Percentiles rank a stretch among this genome's conserved stretches.
Evolutionary conservation across 1,139 yeast species (phyloP).

Genomic region (Nakaseomyces bracarensis): DNA sequence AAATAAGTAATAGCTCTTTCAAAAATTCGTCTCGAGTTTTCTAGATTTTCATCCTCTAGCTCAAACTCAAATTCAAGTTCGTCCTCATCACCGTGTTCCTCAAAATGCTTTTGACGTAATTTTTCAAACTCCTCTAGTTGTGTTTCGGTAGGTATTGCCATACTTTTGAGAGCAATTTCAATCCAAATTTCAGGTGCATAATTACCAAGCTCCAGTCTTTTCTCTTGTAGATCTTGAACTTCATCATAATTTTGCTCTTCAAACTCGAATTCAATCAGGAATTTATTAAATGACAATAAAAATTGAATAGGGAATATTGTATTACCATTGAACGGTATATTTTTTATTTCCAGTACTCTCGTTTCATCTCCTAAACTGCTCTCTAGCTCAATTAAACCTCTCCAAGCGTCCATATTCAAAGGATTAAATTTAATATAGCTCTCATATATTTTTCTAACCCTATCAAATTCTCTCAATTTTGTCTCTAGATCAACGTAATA

Average conservation of each 20-base stretch:
- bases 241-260: slow-evolving; percentile 50
- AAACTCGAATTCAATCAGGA: slow-evolving; percentile 45
- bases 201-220: slow-evolving; percentile 34
- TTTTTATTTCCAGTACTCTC: slow-evolving; percentile 55
- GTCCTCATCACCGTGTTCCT: slow-evolving; percentile 36
- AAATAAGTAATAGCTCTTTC: slow-evolving; percentile 44
- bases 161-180: slow-evolving; percentile 62
- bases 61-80: slow-evolving; percentile 44
- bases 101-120: slow-evolving; percentile 15
- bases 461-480: slow-evolving; percentile 60
- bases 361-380: slow-evolving; percentile 58
- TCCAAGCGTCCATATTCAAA: slow-evolving; percentile 39
- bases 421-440: slow-evolving; percentile 55
- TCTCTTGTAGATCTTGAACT: slow-evolving; percentile 48
- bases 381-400: slow-evolving; percentile 63
- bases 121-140: slow-evolving; percentile 38
- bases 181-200: slow-evolving; percentile 50
- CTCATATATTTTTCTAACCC: slow-evolving; percentile 67
- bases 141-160: slow-evolving; percentile 50
- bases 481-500: slow-evolving; percentile 50
- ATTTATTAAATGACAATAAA: slow-evolving; percentile 12
- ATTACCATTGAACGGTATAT: slow-evolving; percentile 28
- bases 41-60: slow-evolving; percentile 45
- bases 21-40: slow-evolving; percentile 49
- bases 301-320: slow-evolving; percentile 29